Base-by-base conservation (phyloP, 73 alveolate species). In the Symbiodinium natans region DNA sequence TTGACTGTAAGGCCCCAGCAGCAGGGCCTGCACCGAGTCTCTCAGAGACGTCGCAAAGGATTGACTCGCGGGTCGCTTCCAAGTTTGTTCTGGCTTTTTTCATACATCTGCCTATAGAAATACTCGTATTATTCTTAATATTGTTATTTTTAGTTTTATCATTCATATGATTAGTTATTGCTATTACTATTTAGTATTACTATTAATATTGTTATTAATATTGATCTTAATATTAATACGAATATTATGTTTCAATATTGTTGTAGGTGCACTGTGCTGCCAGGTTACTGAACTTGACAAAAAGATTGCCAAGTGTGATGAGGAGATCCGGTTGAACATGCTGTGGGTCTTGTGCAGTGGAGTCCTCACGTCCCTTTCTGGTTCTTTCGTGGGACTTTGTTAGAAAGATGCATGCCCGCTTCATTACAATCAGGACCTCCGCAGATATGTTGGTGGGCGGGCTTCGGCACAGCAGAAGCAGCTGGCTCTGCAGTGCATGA, bases 221-320 rank as follows among this genome's bases (percentile, higher is more conserved):
- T n/a, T n/a, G n/a, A n/a, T n/a, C n/a, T n/a, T n/a, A n/a, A 46
- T 46, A 13, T 46, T 13, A 46, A 13, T 46, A 46, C 21, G 59
- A 6, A 46, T 6, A 13, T 13, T 46, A 13, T 46, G 21, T 9
- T 46, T 46, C 59, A 46, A 46, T 13, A 46, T n/a, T n/a, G 13
- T 13, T 46, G 59, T 13, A 46, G 59, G 13, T 13, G 21, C 6
- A 13, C 59, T 9, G 6, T 46, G 59, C 59, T 46, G 74, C 36
- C 11, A 90, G 96, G 96, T 90, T 6, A 90, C 96, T 9, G 96
- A 90, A 41, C 96, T 90, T 73, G 96, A 90, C 25, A 90, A 68
- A 25, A 90, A 90, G 88, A 90, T 90, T 41, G 96, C 96, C 43
- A 90, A 90, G 63, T 90, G 96, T 42, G 96, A 90, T 41, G 96